These are phyloP conservation scores for Plasmodium knowlesi DNA, from an alignment of 169 alveolate genomes.

Conservation along the genomic window DNA sequence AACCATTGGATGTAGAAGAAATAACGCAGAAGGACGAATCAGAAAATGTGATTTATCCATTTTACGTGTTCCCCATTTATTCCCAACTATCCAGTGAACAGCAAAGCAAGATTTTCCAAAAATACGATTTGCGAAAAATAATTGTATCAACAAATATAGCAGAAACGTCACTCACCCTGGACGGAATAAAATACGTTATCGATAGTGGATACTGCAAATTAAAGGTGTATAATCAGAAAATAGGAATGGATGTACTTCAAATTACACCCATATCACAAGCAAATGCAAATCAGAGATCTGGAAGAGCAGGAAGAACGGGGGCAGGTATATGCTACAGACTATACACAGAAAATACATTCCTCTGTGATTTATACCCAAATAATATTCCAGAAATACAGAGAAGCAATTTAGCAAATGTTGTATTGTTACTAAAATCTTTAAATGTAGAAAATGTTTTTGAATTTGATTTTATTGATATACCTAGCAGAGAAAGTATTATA, in stretches of 20 bases:
- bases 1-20: neutral
- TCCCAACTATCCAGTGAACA: constrained; percentile 98
- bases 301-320: constrained; percentile 99
- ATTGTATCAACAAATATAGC: constrained; percentile 99
- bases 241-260: constrained; percentile 99
- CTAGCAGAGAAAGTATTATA: constrained; percentile 97
- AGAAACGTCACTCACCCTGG: constrained; percentile 99
- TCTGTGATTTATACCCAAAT: constrained; percentile 96
- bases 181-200: constrained; percentile 98
- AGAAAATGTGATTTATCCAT: constrained; percentile 85
- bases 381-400: constrained; percentile 99
- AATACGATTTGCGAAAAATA: constrained; percentile 89
- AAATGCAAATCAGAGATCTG: constrained; percentile 98
- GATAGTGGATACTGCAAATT: constrained; percentile 99
- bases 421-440: constrained; percentile 97
- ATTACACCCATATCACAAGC: constrained; percentile 99
- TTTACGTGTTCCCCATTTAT: constrained; percentile 97
- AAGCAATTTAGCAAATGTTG: constrained; percentile 99
- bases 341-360: constrained; percentile 97
- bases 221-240: constrained; percentile 98
- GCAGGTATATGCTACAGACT: constrained; percentile 99
- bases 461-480: constrained; percentile 99
- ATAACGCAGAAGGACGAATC: neutral
- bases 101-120: constrained; percentile 88
- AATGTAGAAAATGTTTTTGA: constrained; percentile 95